Base-by-base conservation (phyloP, 495 filamentous ascomycete species). In the Aspergillus steynii region DNA sequence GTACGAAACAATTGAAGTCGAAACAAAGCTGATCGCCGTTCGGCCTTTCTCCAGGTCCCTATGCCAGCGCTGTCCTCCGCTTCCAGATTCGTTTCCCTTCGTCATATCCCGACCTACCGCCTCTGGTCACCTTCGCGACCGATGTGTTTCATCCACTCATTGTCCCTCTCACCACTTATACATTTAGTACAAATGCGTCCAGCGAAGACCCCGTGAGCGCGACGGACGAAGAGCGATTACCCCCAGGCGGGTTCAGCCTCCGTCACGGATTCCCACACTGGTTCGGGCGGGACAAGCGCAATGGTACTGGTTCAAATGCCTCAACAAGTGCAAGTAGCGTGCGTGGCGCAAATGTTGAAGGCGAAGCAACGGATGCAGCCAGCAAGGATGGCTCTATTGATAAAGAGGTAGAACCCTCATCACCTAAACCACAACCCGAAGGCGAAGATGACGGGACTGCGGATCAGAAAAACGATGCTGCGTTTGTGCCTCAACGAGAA, bases 61-160 rank as follows among this genome's bases (percentile, higher is more conserved):
- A 97, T 77, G 83, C 90, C 32, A 86, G 88, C 34, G 91, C 93
- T 29, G 84, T 96, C 57, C 85, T 99, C 60, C 91, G 93, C 58
- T 96, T 97, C 77, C 87, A 91, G 61, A 86, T 99, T 64, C 86
- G 86, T 54, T 97, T 97, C 70, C 92, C 95, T 8, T 77, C 88
- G 62, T 80, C 80, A 29, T 97, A 96, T 69, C 95, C 95, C 4
- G 74, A 80, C 34, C 75, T 88, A 7, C 90, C 95, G 47, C 95
- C 95, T 5, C 79, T 91, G 4, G 86, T 99, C 53, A 93, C 87
- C 47, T 96, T 99, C 71, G 80, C 85, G 29, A 95, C 90, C 49
- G 94, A 97, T 65, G 87, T 97, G 55, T 99, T 97, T 72, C 94
- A 99, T 74, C 95, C 94, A 12, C 82, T 99, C 29, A 86, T 98